Percentiles rank a stretch among this genome's conserved stretches.
phyloP scores from a whole-genome alignment of 345 rosid species.

The Populus simonii region DNA sequence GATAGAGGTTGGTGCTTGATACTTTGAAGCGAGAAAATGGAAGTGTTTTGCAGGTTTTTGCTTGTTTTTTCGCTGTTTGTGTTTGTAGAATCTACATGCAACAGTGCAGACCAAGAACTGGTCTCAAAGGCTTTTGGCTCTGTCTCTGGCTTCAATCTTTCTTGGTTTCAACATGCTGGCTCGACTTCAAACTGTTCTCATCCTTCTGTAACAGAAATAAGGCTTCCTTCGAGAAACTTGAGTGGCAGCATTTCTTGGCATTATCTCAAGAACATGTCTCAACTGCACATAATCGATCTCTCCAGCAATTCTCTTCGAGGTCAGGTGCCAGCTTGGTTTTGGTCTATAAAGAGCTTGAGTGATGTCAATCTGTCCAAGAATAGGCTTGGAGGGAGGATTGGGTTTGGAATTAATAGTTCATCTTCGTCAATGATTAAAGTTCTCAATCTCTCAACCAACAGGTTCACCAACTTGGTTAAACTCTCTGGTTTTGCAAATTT shows the following conservation, averaged over 20 bases:
- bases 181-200: slow-evolving; percentile 41
- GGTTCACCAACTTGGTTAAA: slow-evolving; percentile 60
- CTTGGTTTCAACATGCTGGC: slow-evolving; percentile 39
- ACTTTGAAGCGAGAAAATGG: slow-evolving; percentile 17
- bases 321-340: slow-evolving; percentile 62
- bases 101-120: slow-evolving; percentile 39
- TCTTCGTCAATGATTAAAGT: slow-evolving; percentile 37
- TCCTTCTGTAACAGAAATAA: slow-evolving; percentile 33
- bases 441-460: slow-evolving; percentile 68
- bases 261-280: slow-evolving; percentile 48
- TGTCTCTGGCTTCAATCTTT: slow-evolving; percentile 63
- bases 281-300: slow-evolving; percentile 54
- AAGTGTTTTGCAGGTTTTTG: slow-evolving; percentile 25
- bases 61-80: slow-evolving; percentile 42
- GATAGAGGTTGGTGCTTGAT: neutral
- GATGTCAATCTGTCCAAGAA: slow-evolving; percentile 50
- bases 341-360: slow-evolving; percentile 45
- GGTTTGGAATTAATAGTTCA: slow-evolving; percentile 32
- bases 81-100: slow-evolving; percentile 43
- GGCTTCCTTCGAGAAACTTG: slow-evolving; percentile 55
- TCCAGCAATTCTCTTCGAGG: slow-evolving; percentile 74
- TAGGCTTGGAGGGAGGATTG: slow-evolving; percentile 50
- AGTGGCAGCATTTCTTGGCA: slow-evolving; percentile 73
- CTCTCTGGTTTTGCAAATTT: slow-evolving; percentile 55
- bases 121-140: slow-evolving; percentile 55